phyloP scores from a whole-genome alignment of 1,284 basidiomycete species.

The Microbotryomycetes sp. region DNA sequence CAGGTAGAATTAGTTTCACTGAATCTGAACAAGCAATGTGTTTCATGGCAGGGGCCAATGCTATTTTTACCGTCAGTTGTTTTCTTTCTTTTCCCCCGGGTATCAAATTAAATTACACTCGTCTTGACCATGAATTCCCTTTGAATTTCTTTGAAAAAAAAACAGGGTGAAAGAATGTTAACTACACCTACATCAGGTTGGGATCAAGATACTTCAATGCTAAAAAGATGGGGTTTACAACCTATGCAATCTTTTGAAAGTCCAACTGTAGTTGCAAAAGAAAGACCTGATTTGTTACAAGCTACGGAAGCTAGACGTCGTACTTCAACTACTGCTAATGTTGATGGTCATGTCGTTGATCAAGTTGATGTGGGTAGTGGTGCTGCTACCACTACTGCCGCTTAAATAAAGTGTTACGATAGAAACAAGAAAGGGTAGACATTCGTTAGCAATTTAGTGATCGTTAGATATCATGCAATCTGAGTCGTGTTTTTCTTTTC shows the following conservation, averaged over 20 bases:
- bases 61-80: conserved; percentile 88
- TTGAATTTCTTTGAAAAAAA: too few relatives aligned
- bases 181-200: conserved; percentile 66
- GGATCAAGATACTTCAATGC: conserved; percentile 84
- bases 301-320: conserved; percentile 29
- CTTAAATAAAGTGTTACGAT: too few relatives aligned
- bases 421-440: background rate
- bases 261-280: conserved; percentile 29
- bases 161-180: conserved; percentile 79
- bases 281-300: conserved; percentile 25
- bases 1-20: conserved; percentile 80
- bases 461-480: background rate
- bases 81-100: too few relatives aligned
- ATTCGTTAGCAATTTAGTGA: background rate
- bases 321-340: too few relatives aligned
- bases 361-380: too few relatives aligned
- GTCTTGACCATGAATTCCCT: too few relatives aligned
- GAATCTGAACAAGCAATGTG: conserved; percentile 96
- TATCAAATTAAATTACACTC: too few relatives aligned
- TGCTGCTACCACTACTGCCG: too few relatives aligned
- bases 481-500: background rate
- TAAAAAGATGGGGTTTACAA: conserved; percentile 82
- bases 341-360: too few relatives aligned
- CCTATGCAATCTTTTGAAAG: conserved; percentile 60
- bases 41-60: conserved; percentile 97